Conservation (phyloP, 2,329 filamentous ascomycete species). For the Colletotrichum trifolii region DNA sequence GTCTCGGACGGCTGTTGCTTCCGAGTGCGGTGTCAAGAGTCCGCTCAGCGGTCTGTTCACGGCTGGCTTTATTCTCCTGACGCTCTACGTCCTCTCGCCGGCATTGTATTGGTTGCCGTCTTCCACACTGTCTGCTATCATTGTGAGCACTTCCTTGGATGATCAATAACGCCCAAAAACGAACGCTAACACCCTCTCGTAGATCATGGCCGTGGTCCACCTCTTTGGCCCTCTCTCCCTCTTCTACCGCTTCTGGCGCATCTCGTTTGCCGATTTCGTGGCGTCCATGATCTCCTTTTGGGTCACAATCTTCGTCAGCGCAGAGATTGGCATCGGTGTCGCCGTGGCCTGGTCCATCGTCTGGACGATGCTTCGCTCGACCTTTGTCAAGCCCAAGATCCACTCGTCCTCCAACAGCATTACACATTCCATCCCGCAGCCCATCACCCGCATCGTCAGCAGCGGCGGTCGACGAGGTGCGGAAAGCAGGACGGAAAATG, state of each 20-base stretch:
- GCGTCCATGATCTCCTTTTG: conserved; percentile 73
- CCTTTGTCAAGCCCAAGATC: conserved; percentile 32
- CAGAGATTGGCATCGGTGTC: conserved; percentile 68
- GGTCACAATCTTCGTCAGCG: conserved; percentile 70
- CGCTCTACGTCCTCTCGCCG: conserved; percentile 69
- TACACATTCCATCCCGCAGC: conserved; percentile 45
- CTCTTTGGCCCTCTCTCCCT: conserved; percentile 45
- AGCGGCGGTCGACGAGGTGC: conserved; percentile 38
- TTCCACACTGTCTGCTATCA: conserved; percentile 72
- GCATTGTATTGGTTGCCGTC: conserved; percentile 76
- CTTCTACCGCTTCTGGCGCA: conserved; percentile 75
- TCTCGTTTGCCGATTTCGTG: conserved; percentile 73
- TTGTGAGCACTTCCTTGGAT: conserved; percentile 69
- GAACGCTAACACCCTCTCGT: not conserved
- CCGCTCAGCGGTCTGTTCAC: conserved; percentile 71
- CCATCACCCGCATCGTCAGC: conserved; percentile 53
- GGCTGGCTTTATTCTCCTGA: conserved; percentile 69
- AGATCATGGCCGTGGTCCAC: conserved; percentile 34
- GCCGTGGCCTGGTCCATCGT: conserved; percentile 73
- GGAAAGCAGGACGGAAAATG: conserved; percentile 40
- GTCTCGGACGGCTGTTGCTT: conserved; percentile 76
- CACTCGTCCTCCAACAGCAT: conserved; percentile 24
- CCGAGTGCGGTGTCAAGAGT: conserved; percentile 70
- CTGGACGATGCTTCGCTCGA: conserved; percentile 64
- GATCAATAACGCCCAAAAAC: conserved; percentile 28